Conservation (phyloP, 208 protist species). For the Crithidia fasciculata region DNA sequence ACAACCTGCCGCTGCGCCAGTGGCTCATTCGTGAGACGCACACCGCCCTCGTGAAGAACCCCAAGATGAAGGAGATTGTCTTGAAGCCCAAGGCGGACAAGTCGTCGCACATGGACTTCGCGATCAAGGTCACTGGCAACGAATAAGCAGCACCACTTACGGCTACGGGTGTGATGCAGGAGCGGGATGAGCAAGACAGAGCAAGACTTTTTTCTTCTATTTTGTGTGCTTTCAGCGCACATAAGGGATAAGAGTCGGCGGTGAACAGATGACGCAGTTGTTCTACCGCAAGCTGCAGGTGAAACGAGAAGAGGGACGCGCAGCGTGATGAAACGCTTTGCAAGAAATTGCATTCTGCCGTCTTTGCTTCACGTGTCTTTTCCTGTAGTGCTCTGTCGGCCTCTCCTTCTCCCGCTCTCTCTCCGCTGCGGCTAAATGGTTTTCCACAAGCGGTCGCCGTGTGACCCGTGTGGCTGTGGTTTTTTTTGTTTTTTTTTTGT, state of each 20-base stretch:
- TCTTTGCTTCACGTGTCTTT: neutral
- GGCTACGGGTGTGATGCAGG: no score
- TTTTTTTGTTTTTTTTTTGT: neutral
- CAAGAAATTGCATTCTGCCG: neutral
- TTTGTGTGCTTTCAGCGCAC: neutral
- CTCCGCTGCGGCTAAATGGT: no score
- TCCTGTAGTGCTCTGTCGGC: no score
- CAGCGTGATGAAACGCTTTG: no score
- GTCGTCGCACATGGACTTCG: slow-evolving; percentile 51
- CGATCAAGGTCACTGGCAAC: slow-evolving; percentile 36
- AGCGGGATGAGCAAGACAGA: neutral
- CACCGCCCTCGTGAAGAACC: slow-evolving; percentile 55
- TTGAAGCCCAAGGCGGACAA: slow-evolving; percentile 67
- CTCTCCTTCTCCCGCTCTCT: no score
- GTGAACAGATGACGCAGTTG: no score
- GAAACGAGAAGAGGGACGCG: no score
- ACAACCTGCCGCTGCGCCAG: slow-evolving; percentile 76
- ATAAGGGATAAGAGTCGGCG: no score
- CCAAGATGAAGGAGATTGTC: slow-evolving; percentile 46
- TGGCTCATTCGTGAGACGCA: slow-evolving; percentile 71
- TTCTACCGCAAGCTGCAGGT: no score
- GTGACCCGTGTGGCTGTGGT: neutral
- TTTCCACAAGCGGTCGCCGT: no score
- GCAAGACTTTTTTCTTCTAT: slow-evolving; percentile 10
- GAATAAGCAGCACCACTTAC: neutral